Evolutionary conservation across 768 basidiomycete species (phyloP), one percentile per base, ranked within the genome.

Genomic region (Russula earlei): DNA sequence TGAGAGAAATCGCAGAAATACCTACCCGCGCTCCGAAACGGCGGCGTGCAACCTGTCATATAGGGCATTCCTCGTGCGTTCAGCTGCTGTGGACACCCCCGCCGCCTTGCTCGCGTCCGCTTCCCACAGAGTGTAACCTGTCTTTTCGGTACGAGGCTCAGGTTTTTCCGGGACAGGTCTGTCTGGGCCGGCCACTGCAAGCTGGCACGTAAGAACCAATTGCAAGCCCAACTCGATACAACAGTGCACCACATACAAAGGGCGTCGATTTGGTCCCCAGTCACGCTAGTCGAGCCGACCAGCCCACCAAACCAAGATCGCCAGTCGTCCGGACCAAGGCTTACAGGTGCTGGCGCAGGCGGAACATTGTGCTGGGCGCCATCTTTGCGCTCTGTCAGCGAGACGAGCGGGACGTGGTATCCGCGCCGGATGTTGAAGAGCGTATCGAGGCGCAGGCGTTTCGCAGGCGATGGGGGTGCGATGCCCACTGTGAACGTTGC

Each of bases 101-200:
- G 43, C 54, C n/a, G 58, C 56, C 49, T 57, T 53, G 37, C 55
- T 58, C 19, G 58, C 2, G 19, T 22, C 52, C 20, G 52, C 44
- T 52, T 47, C 56, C 62, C 49, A 55, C 36, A 58, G 43, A 20
- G 40, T 48, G 22, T 50, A 58, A 36, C 46, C 12, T 11, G 19
- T 45, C 41, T 36, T 25, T 5, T 50, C 50, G 11, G 48, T 54
- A 8, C 55, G 64, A 10, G 55, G 55, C 49, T 47, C 54, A 43
- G 60, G 58, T 59, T 66, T 69, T 55, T 68, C 67, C 31, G 75
- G 79, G 20, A 78, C 66, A 7, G 83, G 84, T 55, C 84, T 71
- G 61, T 84, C 73, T 1, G 82, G 81, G 1, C 84, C 85, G 10
- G 80, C 85, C 52, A 87, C 85, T 86, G 38, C 27, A 20, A 46